Evolutionary conservation across 1,284 basidiomycete genomes (phyloP).

Genomic region (Cystobasidium sp.): DNA sequence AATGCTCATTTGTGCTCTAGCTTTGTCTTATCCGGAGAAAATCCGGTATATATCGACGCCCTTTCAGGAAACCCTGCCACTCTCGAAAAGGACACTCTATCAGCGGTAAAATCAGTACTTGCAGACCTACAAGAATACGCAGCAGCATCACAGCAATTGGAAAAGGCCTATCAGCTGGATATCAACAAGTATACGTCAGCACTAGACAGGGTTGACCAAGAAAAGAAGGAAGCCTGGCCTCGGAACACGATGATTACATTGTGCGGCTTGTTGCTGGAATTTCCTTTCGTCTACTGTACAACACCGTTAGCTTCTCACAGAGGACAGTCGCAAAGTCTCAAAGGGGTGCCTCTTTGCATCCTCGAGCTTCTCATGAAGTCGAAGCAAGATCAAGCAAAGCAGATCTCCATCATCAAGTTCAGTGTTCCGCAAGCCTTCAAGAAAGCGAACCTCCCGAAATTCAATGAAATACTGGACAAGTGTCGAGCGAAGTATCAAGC

Average conservation of each 20-base stretch:
- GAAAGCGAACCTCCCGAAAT: background rate
- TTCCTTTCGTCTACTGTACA: constrained; percentile 28
- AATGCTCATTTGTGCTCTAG: background rate
- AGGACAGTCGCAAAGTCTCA: background rate
- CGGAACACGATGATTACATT: constrained; percentile 16
- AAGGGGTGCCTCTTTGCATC: background rate
- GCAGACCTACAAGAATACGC: too few relatives aligned
- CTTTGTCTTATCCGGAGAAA: background rate
- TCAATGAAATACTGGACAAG: background rate
- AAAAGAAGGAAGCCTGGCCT: background rate
- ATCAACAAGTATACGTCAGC: background rate
- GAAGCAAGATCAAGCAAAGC: background rate
- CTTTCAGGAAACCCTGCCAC: background rate
- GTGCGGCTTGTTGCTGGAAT: constrained; percentile 31
- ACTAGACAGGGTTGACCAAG: background rate
- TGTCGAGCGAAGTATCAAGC: background rate
- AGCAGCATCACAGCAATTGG: too few relatives aligned
- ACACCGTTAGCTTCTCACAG: background rate
- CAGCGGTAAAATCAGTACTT: too few relatives aligned
- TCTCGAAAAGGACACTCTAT: too few relatives aligned
- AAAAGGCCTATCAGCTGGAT: too few relatives aligned
- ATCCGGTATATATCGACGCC: background rate
- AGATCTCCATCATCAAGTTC: constrained; percentile 12
- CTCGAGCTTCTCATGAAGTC: constrained; percentile 13
- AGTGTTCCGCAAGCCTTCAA: constrained; percentile 22